Evolutionary conservation across 805 yeast genomes (phyloP).

Genomic region (Zygotorulaspora sp.): DNA sequence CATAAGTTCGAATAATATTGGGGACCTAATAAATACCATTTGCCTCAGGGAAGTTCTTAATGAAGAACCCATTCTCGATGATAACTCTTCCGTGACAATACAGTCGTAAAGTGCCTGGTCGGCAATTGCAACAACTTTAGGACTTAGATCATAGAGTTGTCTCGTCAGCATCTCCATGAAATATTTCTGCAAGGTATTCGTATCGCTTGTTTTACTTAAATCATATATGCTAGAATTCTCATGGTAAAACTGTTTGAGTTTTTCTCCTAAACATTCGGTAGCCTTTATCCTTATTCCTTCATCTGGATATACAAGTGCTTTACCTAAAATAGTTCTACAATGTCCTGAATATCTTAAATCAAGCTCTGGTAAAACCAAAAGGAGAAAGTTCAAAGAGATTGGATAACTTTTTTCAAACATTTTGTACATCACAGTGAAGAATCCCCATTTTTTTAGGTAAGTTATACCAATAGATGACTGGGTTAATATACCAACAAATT

Average conservation of each 20-base stretch:
- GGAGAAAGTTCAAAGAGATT: slow-evolving; percentile 51
- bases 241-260: slow-evolving; percentile 17
- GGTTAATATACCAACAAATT: slow-evolving; percentile 70
- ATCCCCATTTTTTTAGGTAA: slow-evolving; percentile 75
- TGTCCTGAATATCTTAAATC: slow-evolving; percentile 60
- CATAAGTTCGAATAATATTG: slow-evolving; percentile 58
- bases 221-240: slow-evolving; percentile 2
- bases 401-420: slow-evolving; percentile 51
- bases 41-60: slow-evolving; percentile 37
- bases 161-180: slow-evolving; percentile 45
- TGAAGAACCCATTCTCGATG: slow-evolving; percentile 22
- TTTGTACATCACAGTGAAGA: slow-evolving; percentile 75
- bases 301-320: slow-evolving; percentile 56
- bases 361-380: slow-evolving; percentile 55
- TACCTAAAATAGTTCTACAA: slow-evolving; percentile 59
- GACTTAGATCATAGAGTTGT: slow-evolving; percentile 64
- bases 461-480: slow-evolving; percentile 56
- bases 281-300: slow-evolving; percentile 51
- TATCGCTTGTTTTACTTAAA: slow-evolving; percentile 3
- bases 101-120: slow-evolving; percentile 53
- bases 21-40: slow-evolving; percentile 48
- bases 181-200: slow-evolving; percentile 7
- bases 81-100: slow-evolving; percentile 39
- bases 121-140: slow-evolving; percentile 51
- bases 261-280: slow-evolving; percentile 45